Conservation (phyloP, 495 filamentous ascomycete species). For the Podospora australis region DNA sequence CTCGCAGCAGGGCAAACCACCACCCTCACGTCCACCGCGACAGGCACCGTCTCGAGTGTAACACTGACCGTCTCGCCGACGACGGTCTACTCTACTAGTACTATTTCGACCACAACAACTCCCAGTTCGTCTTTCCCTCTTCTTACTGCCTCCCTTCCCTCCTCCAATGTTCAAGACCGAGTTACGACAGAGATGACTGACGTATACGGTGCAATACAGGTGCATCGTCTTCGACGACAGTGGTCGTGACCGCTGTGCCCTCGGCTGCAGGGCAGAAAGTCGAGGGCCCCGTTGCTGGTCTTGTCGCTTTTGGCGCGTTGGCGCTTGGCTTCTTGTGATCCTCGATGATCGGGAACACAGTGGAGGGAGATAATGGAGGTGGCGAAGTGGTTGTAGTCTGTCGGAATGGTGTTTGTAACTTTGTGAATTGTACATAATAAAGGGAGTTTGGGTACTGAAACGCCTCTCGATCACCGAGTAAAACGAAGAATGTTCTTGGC, state of each 20-base stretch:
- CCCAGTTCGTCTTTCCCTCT: not conserved
- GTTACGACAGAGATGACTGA: not conserved
- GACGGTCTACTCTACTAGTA: not conserved
- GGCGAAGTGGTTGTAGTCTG: not conserved
- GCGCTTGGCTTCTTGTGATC: conserved; percentile 13
- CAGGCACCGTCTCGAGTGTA: conserved; percentile 38
- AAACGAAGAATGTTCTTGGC: too few species aligned
- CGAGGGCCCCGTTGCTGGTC: conserved; percentile 4
- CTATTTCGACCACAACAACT: not conserved
- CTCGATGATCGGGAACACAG: too few species aligned
- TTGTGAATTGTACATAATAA: too few species aligned
- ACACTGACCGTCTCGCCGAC: not conserved
- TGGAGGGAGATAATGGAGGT: not conserved
- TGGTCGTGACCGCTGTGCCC: too few species aligned
- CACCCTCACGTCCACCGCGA: conserved; percentile 59
- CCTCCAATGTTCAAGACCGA: not conserved
- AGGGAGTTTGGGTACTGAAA: too few species aligned
- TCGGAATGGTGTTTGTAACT: too few species aligned
- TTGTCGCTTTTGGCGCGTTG: conserved; percentile 5
- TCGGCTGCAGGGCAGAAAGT: too few species aligned
- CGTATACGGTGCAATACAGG: too few species aligned
- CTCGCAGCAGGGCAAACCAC: conserved; percentile 30
- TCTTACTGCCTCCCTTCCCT: not conserved
- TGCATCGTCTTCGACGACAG: too few species aligned
- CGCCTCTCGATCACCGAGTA: too few species aligned